phyloP scores from a whole-genome alignment of 2,329 filamentous ascomycete genomes.

The Samsoniella hepiali region DNA sequence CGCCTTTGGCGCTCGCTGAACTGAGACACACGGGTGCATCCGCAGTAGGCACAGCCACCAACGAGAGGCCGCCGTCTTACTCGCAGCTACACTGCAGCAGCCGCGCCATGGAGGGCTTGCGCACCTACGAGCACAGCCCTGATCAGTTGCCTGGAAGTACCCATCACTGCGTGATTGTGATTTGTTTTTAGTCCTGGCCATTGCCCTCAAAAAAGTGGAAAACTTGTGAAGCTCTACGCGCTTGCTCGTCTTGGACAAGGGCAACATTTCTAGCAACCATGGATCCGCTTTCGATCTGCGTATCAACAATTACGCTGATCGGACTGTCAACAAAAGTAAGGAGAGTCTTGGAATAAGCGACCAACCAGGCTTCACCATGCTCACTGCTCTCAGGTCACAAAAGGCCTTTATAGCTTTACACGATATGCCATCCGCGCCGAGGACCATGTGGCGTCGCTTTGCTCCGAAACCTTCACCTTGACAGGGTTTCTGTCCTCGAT shows the following conservation, averaged over 20 bases:
- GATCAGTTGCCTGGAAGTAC: background rate
- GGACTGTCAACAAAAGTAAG: background rate
- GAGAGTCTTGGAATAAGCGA: background rate
- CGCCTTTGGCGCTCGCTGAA: too few relatives aligned
- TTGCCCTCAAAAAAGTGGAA: background rate
- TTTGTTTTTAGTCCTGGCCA: background rate
- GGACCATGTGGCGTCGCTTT: background rate
- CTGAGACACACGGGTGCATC: too few relatives aligned
- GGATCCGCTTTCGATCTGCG: constrained; percentile 13
- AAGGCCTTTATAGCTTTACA: background rate
- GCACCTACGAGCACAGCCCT: background rate
- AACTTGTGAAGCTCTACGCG: background rate
- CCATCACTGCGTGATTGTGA: background rate
- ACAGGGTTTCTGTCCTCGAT: background rate
- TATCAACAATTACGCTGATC: constrained; percentile 2
- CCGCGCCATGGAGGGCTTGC: background rate
- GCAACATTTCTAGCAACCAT: background rate
- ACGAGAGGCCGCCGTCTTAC: background rate
- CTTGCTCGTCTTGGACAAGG: background rate
- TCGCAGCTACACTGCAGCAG: background rate
- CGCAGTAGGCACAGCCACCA: background rate
- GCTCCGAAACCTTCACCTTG: background rate
- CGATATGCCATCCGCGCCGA: constrained; percentile 1
- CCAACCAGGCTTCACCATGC: background rate
- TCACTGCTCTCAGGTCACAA: background rate